Conservation (phyloP, 2,329 filamentous ascomycete species). For the Cladorrhinum sp. region DNA sequence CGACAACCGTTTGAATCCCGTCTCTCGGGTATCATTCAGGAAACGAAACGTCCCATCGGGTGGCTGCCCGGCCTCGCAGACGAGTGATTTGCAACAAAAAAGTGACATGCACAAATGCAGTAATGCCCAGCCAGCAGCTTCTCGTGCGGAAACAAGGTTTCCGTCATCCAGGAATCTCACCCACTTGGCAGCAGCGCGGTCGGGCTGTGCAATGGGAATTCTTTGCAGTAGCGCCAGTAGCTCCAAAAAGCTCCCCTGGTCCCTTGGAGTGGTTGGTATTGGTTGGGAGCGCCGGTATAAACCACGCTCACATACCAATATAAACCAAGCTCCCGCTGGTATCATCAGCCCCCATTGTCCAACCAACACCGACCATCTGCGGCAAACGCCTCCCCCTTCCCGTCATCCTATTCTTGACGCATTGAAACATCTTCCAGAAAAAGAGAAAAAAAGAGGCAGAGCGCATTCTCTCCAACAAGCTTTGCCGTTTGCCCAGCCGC, state of each 20-base stretch:
- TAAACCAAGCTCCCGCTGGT: slow-evolving; percentile 4
- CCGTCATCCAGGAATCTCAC: neutral
- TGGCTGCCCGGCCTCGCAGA: neutral
- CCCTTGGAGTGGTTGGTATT: neutral
- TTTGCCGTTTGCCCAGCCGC: slow-evolving; percentile 16
- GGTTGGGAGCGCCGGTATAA: slow-evolving; percentile 2
- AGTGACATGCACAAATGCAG: neutral
- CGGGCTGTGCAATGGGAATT: neutral
- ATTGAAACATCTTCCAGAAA: slow-evolving; percentile 8
- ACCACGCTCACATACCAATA: neutral
- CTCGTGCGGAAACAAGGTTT: neutral
- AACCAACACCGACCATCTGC: slow-evolving; percentile 17
- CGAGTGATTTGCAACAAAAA: neutral
- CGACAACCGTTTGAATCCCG: neutral
- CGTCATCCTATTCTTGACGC: slow-evolving; percentile 14
- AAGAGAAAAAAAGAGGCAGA: neutral
- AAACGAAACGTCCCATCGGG: neutral
- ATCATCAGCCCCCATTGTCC: slow-evolving; percentile 18
- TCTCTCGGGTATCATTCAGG: neutral
- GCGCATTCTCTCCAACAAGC: slow-evolving; percentile 11
- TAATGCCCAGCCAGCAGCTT: neutral
- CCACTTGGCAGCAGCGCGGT: neutral
- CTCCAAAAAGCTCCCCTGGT: slow-evolving; percentile 19
- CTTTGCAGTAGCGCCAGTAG: slow-evolving; percentile 12
- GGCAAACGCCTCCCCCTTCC: slow-evolving; percentile 23